Conservation (phyloP, 805 yeast species). For the Spathaspora arborariae region DNA sequence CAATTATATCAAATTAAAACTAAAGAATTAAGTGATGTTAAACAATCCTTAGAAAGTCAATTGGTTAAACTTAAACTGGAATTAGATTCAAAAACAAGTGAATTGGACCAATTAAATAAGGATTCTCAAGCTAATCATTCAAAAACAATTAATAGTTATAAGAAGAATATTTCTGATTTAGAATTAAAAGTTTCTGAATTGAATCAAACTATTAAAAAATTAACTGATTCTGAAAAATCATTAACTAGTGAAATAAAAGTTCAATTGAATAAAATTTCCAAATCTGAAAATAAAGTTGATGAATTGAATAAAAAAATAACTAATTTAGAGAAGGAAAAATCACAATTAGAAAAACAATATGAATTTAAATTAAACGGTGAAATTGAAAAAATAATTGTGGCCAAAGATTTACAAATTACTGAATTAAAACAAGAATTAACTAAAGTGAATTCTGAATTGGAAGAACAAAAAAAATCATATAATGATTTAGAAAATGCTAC, state of each 20-base stretch:
- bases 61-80: conserved; percentile 3
- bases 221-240: conserved; percentile 1
- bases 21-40: background rate
- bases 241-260: background rate
- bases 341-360: conserved; percentile 12
- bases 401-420: conserved; percentile 19
- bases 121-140: background rate
- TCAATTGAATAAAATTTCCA: background rate
- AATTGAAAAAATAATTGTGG: conserved; percentile 19
- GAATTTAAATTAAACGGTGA: conserved; percentile 23
- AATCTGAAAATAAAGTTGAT: background rate
- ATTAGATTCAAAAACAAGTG: conserved; percentile 5
- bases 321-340: background rate
- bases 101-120: conserved; percentile 7
- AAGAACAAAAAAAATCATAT: background rate
- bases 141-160: background rate
- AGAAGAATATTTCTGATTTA: background rate
- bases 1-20: conserved; percentile 1
- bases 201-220: background rate
- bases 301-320: background rate
- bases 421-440: background rate
- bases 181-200: conserved; percentile 2
- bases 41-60: background rate
- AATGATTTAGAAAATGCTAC: conserved; percentile 1
- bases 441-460: conserved; percentile 1